Percentiles rank a stretch among this genome's conserved stretches.
Conservation (phyloP, 129 eudicot species). For the Saposhnikovia divaricata region DNA sequence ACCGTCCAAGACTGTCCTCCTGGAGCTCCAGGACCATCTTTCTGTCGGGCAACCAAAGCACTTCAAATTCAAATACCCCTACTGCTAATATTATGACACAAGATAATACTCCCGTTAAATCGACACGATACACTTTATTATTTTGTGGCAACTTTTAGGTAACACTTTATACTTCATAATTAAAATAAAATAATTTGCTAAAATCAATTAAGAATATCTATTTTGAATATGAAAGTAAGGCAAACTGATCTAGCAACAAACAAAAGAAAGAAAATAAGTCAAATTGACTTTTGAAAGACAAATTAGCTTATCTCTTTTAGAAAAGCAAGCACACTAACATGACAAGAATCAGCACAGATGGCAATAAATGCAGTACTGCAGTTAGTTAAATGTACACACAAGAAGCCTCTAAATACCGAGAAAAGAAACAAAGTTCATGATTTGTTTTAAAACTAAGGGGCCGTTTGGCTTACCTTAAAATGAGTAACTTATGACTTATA, state of each 20-base stretch:
- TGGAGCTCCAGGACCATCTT: conserved; percentile 99
- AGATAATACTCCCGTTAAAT: not conserved
- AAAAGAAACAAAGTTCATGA: not conserved
- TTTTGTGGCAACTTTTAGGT: not conserved
- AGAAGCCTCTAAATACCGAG: not conserved
- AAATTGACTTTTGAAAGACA: not conserved
- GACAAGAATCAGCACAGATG: not conserved
- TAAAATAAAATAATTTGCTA: not conserved
- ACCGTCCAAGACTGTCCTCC: conserved; percentile 99
- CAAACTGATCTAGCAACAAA: not conserved
- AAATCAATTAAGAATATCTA: not conserved
- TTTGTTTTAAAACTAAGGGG: not conserved
- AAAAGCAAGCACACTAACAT: not conserved
- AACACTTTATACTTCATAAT: not conserved
- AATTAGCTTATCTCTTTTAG: not conserved
- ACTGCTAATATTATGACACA: not conserved
- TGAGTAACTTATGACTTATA: no score
- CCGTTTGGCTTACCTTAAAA: no score
- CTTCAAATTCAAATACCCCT: conserved; percentile 6
- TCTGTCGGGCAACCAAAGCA: conserved; percentile 44
- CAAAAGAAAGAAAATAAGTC: not conserved
- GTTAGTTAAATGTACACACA: not conserved
- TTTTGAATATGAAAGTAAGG: not conserved
- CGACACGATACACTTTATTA: not conserved
- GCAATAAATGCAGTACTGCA: not conserved